Base-by-base conservation (phyloP, 202 grass and related monocot genomes). In the Hordeum pubiflorum region DNA sequence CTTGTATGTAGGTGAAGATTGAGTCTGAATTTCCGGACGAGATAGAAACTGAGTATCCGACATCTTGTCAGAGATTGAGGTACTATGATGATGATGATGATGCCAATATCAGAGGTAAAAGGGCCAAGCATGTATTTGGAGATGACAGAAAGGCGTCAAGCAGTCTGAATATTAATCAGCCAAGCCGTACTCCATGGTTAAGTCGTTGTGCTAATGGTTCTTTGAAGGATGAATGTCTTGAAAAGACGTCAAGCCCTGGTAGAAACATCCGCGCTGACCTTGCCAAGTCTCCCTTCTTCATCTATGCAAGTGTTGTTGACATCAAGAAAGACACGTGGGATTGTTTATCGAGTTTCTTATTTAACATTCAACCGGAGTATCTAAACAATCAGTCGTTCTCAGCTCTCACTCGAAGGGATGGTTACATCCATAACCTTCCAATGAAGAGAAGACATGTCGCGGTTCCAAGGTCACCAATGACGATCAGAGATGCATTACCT, bases 381-480 rank as follows among this genome's bases (percentile, higher is more conserved):
- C 58, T 89, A 17, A 88, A 93, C 23, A 85, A 63, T 39, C 86
- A 90, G 10, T 87, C 41, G 6, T 98, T 98, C 62, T 98, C 90
- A 0, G 88, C 86, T 91, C 15, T 95, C 20, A 34, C 59, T 22
- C 76, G 90, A 78, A 93, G 68, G 31, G 92, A 98, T 77, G 95
- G 95, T 15, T 98, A 98, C 4, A 78, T 98, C 46, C 95, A 98
- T 82, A 98, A 95, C 40, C 80, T 99, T 66, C 96, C 92, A 37
- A 82, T 27, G 1, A 84, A 91, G 33, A 67, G 1, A 72, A 87
- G 90, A 48, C 2, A 1, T 36, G 33, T n/a, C 20, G 77, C 86
- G 17, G 62, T 82, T 63, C 90, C 89, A 12, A 91, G 77, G 72
- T 83, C 96, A 31, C 87, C 87, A 4, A 85, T 79, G 83, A 93